Evolutionary conservation across 768 basidiomycete species (phyloP), one percentile per base, ranked within the genome.

Genomic region (Strobilomyces dryophilus): DNA sequence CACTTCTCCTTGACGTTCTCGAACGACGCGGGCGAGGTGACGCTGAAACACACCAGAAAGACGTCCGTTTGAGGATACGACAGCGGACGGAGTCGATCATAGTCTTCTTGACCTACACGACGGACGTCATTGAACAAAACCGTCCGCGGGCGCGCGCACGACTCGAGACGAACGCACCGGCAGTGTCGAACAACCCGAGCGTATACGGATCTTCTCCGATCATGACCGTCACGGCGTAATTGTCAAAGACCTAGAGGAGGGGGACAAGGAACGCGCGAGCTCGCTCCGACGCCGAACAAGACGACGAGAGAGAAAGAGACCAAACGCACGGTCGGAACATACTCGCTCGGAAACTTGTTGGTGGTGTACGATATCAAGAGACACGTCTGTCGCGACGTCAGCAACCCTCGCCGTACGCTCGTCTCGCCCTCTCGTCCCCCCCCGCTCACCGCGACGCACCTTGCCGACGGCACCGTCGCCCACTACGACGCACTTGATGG

Each of bases 1-100:
- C 97, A 99, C 72, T 99, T 99, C 76, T 99, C 97, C 82, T 97
- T 98, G 66, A 99, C 95, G 87, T 99, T 98, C 74, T 99, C 97
- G 68, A 98, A 99, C 45, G 93, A 95, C 27, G 97, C 95, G 4
- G 95, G 97, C 10, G 91, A 94, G 39, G 95, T 98, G 63, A 99
- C 97, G 67, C 92, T 95, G 80, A 98, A 99, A 76, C 97, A 99
- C 61, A 99, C 95, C 53, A 99, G 80, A 82, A 99, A 98, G 53
- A 98, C 97, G 66, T 99, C 97, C 55, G 97, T 99, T 76, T 99
- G 97, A 32, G 97, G 97, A 80, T 99, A 99, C 68, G 95, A 98
- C 76, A 99, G 77, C 65, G 97, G 97, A 64, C 97, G 91, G 61
- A 99, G 89, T 66, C 97, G 90, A 71, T 99, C 97, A 73, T 99